These are phyloP conservation scores for Zymoseptoria passerinii DNA, from an alignment of 2,329 filamentous ascomycete species.

Conservation along the genomic window DNA sequence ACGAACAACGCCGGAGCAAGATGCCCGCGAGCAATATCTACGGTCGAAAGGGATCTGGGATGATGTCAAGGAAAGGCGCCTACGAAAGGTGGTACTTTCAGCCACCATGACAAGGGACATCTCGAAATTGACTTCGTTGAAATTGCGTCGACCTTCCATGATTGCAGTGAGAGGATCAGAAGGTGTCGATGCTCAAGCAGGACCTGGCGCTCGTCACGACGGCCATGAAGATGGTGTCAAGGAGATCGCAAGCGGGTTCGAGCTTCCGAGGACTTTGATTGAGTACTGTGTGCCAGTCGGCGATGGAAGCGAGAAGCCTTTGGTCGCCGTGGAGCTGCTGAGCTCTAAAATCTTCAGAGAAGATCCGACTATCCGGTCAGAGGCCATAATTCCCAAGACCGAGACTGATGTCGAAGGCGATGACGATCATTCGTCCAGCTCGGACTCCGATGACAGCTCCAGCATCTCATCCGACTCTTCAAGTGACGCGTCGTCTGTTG, in stretches of 20 bases:
- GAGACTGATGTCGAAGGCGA: constrained; percentile 9
- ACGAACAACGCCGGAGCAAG: constrained; percentile 16
- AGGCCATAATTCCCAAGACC: neutral
- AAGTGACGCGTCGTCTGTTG: neutral
- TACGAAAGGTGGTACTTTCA: constrained; percentile 79
- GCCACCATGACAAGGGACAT: constrained; percentile 88
- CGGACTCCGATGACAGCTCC: neutral
- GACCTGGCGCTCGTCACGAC: constrained; percentile 13
- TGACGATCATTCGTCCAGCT: constrained; percentile 3
- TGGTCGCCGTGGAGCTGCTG: constrained; percentile 76
- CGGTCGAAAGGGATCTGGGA: constrained; percentile 27
- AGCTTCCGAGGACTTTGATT: constrained; percentile 47
- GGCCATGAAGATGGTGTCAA: constrained; percentile 17
- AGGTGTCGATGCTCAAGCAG: constrained; percentile 26
- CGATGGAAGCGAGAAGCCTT: constrained; percentile 52
- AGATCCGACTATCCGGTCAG: neutral
- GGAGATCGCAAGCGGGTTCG: constrained; percentile 36
- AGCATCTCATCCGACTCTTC: neutral
- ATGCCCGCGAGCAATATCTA: constrained; percentile 21
- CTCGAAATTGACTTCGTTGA: constrained; percentile 66
- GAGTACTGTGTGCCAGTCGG: constrained; percentile 44
- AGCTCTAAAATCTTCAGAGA: constrained; percentile 41
- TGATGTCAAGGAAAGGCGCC: constrained; percentile 33
- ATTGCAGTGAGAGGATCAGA: constrained; percentile 60
- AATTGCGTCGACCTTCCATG: constrained; percentile 63